Base-by-base conservation (phyloP, 371 early-diverging fungal species). In the Hamiltosporidium magnivora region DNA sequence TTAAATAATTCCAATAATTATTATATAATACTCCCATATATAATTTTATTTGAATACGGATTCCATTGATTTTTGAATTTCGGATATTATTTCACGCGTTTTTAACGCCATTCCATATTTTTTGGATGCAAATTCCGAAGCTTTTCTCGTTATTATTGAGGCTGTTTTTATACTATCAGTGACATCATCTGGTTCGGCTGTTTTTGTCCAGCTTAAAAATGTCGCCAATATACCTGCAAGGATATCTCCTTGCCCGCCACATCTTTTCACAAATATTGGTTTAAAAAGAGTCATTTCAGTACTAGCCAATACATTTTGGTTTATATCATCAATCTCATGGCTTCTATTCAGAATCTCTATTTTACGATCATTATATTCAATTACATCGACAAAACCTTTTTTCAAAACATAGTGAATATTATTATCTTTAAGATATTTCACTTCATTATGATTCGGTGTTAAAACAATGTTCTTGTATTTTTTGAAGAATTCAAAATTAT, bases 161-260 rank as follows among this genome's bases (percentile, higher is more conserved):
- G 69, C 62, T 3, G 54, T 25, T 3, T 49, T 11, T 41, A 59
- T 12, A 36, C 44, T 54, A 2, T 52, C 53, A 44, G 54, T 25
- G 1, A 67, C 36, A 42, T 63, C 56, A n/a, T 69, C 56, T 44
- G 11, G 58, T 11, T 41, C n/a, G 38, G n/a, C 36, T 44, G 9
- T 25, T 9, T 64, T 58, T 0, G 42, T 38, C 52, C 58, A 58
- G 9, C 63, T 66, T n/a, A 77, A 37, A 14, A 67, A 38, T 2
- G 74, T 58, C 36, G 74, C 68, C 36, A 75, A 25, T 39, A 73
- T 66, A 0, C 79, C 79, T 36, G 44, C 44, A 14, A 79, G 55
- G 39, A 79, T 69, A 66, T 79, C 79, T 42, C 79, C 79, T 66
- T 74, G 75, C 36, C 79, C 79, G 1, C 76, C 71, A 67, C 67